Conservation (phyloP, 768 basidiomycete species). For the Hygrophoropsis aurantiaca region DNA sequence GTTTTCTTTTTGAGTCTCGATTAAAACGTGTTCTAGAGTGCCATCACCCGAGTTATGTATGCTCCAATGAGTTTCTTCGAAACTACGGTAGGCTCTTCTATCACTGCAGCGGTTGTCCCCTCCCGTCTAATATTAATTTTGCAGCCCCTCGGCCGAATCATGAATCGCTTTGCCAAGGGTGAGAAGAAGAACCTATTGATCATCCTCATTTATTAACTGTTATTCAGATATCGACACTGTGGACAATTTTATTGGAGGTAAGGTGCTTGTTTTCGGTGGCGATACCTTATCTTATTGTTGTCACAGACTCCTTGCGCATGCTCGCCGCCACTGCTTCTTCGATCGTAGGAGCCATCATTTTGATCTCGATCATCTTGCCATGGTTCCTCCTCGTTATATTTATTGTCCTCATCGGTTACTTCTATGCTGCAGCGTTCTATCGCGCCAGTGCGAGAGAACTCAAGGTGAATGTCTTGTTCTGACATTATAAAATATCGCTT, state of each 20-base stretch:
- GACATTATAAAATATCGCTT: background rate
- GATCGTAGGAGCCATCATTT: conserved; percentile 74
- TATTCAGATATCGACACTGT: conserved; percentile 71
- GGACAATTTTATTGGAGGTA: conserved; percentile 69
- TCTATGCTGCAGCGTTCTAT: conserved; percentile 78
- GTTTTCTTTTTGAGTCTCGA: background rate
- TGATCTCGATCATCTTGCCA: conserved; percentile 75
- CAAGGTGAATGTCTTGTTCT: conserved; percentile 47
- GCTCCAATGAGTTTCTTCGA: conserved; percentile 93
- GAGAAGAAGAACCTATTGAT: conserved; percentile 1
- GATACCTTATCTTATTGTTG: background rate
- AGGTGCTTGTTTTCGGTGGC: conserved; percentile 7
- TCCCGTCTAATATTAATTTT: conserved; percentile 11
- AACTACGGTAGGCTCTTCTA: conserved; percentile 54
- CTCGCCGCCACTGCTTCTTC: conserved; percentile 59
- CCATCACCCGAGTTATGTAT: conserved; percentile 70
- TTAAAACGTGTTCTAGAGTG: conserved; percentile 38
- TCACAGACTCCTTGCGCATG: conserved; percentile 70
- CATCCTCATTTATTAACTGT: conserved; percentile 6
- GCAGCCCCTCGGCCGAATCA: conserved; percentile 80
- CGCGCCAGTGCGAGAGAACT: conserved; percentile 83
- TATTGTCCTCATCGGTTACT: conserved; percentile 59
- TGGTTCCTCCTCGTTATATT: conserved; percentile 82
- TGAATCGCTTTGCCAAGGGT: conserved; percentile 89
- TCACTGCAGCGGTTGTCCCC: background rate